Conservation (phyloP, 345 rosid species). For the Syzygium grande region DNA sequence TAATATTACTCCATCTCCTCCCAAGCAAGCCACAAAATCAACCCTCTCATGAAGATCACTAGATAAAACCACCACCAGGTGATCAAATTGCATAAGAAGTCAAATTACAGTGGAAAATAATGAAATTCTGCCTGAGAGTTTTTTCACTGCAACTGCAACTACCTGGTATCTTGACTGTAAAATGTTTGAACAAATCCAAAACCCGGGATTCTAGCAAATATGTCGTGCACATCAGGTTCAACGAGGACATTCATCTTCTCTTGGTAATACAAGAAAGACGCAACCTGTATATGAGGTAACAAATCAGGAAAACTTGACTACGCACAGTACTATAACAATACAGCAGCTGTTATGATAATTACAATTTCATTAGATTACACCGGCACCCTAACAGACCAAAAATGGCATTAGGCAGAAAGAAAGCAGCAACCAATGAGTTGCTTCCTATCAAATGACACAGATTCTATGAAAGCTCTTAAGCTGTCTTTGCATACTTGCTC, state of each 20-base stretch:
- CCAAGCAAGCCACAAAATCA: constrained; percentile 96
- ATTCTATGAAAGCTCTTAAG: background rate
- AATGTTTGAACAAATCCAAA: constrained; percentile 96
- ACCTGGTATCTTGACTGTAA: constrained; percentile 97
- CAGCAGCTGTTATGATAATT: background rate
- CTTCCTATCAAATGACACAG: background rate
- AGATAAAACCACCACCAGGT: constrained; percentile 8
- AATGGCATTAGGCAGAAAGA: background rate
- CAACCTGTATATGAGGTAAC: constrained; percentile 38
- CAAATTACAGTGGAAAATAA: background rate
- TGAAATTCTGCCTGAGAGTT: background rate
- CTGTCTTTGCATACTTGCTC: background rate
- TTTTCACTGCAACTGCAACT: background rate
- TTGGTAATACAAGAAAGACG: constrained; percentile 83
- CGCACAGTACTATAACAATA: background rate
- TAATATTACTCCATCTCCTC: constrained; percentile 95
- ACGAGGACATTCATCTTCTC: constrained; percentile 94
- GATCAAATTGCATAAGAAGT: constrained; percentile 1
- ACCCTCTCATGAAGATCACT: constrained; percentile 98
- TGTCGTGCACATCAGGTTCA: constrained; percentile 96
- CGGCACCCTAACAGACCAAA: background rate
- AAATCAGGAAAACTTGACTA: background rate
- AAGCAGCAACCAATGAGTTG: background rate
- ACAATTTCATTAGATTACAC: background rate
- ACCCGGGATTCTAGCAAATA: constrained; percentile 97